These are phyloP conservation scores for Nakazawaea siamensis DNA, from an alignment of 805 yeast genomes.

Conservation along the genomic window DNA sequence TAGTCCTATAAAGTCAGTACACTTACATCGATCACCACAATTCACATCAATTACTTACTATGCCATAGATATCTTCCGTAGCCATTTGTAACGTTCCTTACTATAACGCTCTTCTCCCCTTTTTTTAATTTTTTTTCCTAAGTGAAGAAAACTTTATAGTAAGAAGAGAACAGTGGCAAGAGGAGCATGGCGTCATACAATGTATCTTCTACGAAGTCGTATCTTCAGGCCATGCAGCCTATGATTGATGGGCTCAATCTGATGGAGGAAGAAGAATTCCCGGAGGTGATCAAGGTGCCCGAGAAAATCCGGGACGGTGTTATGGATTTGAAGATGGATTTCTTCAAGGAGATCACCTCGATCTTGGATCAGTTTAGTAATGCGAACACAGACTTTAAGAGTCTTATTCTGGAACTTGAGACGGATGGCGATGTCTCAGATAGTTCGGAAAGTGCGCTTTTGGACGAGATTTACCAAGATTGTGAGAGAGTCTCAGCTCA, in stretches of 20 bases:
- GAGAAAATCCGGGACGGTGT: constrained; percentile 24
- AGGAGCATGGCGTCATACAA: constrained; percentile 50
- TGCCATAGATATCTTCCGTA: no score
- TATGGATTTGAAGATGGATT: constrained; percentile 17
- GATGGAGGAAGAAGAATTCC: constrained; percentile 15
- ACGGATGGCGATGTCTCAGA: constrained; percentile 1
- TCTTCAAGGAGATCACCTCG: constrained; percentile 15
- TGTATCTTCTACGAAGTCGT: constrained; percentile 63
- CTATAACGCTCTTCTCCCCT: no score
- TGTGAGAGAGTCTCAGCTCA: constrained; percentile 22
- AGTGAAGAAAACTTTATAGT: no score
- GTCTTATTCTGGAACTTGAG: constrained; percentile 11
- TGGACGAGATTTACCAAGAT: constrained; percentile 14
- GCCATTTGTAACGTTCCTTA: no score
- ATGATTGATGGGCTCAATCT: constrained; percentile 43
- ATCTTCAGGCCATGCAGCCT: constrained; percentile 70
- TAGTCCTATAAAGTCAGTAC: constrained; percentile 1
- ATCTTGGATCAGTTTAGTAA: constrained; percentile 24
- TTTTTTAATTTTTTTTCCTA: no score
- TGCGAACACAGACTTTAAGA: constrained; percentile 17
- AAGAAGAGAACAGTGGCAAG: no score
- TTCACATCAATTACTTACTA: no score
- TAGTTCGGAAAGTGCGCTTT: constrained; percentile 17
- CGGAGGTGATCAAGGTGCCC: constrained; percentile 15
- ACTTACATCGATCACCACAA: no score